Evolutionary conservation across 1,139 yeast genomes (phyloP).

Genomic region (Eremothecium cymbalariae): DNA sequence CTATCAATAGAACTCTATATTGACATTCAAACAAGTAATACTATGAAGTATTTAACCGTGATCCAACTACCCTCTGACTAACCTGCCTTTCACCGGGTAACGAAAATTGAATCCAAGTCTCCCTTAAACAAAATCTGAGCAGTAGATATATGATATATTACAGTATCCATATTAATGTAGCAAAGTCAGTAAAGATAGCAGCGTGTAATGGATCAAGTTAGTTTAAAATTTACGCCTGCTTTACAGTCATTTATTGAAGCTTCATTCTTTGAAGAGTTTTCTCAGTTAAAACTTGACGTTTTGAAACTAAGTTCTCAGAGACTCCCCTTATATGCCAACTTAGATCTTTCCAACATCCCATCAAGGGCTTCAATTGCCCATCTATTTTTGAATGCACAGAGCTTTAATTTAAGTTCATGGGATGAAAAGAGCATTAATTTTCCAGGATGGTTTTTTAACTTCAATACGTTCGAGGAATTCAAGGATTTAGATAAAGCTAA

Average conservation of each 20-base stretch:
- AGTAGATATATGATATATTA: too few species aligned
- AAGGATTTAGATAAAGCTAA: slow-evolving; percentile 54
- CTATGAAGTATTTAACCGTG: too few species aligned
- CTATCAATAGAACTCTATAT: too few species aligned
- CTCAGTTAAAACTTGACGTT: slow-evolving; percentile 32
- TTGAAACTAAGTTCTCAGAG: slow-evolving; percentile 28
- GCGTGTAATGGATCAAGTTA: slow-evolving; percentile 8
- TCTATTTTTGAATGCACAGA: slow-evolving; percentile 35
- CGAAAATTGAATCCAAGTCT: too few species aligned
- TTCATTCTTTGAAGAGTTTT: slow-evolving; percentile 69
- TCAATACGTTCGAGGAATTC: slow-evolving; percentile 82
- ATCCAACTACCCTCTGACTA: too few species aligned
- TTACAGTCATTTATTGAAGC: slow-evolving; percentile 73
- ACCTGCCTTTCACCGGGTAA: too few species aligned
- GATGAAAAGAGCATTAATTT: slow-evolving; percentile 9
- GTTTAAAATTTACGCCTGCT: slow-evolving; percentile 41
- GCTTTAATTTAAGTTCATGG: slow-evolving; percentile 28
- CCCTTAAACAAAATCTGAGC: too few species aligned
- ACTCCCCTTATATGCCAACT: slow-evolving; percentile 27
- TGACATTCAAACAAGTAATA: too few species aligned
- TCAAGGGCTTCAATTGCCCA: slow-evolving; percentile 33
- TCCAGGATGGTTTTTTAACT: slow-evolving; percentile 36
- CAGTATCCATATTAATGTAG: too few species aligned
- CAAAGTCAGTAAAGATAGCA: too few species aligned
- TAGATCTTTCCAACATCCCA: slow-evolving; percentile 34